Percentiles rank a stretch among this genome's conserved stretches.
These are phyloP conservation scores for Chiua virens DNA, from an alignment of 768 basidiomycete genomes.

Conservation along the genomic window DNA sequence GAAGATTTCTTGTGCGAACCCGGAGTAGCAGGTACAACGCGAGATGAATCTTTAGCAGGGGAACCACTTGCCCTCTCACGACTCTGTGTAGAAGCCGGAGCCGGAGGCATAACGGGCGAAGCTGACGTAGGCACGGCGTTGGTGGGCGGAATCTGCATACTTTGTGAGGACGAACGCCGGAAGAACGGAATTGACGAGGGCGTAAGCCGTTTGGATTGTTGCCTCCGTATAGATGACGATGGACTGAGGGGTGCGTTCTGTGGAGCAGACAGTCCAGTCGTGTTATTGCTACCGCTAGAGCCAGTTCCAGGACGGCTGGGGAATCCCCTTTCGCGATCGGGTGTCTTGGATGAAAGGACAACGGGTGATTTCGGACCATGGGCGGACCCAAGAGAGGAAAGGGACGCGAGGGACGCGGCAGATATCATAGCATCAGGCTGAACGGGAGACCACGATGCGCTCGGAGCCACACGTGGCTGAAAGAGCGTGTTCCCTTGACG, in stretches of 20 bases:
- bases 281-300: constrained; percentile 73
- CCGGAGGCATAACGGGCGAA: constrained; percentile 55
- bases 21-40: constrained; percentile 54
- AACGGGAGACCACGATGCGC: constrained; percentile 62
- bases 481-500: constrained; percentile 62
- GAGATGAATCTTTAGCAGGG: constrained; percentile 53
- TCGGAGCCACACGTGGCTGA: constrained; percentile 43
- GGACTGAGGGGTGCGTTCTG: constrained; percentile 70
- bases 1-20: constrained; percentile 78
- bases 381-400: constrained; percentile 72
- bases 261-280: constrained; percentile 53
- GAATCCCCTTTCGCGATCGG: constrained; percentile 51
- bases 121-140: constrained; percentile 39
- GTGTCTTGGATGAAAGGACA: constrained; percentile 53
- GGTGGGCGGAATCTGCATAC: constrained; percentile 66
- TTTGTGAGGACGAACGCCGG: constrained; percentile 87
- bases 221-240: constrained; percentile 63
- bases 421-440: constrained; percentile 78
- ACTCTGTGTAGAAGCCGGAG: constrained; percentile 41
- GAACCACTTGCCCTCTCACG: constrained; percentile 46
- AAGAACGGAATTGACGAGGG: constrained; percentile 95
- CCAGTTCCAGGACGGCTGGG: constrained; percentile 72
- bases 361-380: constrained; percentile 48
- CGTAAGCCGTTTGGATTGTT: constrained; percentile 74
- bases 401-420: constrained; percentile 70